phyloP scores from a whole-genome alignment of 345 rosid species.

The Eucalyptus sp. region DNA sequence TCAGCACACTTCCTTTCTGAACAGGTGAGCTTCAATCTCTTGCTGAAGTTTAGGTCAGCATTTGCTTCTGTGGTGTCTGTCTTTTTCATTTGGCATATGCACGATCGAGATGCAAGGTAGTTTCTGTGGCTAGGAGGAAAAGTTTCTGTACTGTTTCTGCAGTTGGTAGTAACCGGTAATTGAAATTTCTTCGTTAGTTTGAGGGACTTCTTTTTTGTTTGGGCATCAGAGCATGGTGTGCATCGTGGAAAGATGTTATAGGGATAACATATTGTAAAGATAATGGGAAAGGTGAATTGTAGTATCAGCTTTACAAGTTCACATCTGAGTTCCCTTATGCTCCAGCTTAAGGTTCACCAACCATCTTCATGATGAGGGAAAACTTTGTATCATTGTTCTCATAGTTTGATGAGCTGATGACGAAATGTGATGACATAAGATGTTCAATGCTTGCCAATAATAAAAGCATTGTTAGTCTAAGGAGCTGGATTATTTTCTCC shows the following conservation, averaged over 20 bases:
- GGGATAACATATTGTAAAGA: not conserved
- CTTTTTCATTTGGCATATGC: not conserved
- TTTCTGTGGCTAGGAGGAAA: not conserved
- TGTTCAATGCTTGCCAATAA: not conserved
- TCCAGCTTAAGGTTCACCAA: not conserved
- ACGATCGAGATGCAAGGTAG: not conserved
- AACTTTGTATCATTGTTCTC: not conserved
- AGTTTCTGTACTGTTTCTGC: not conserved
- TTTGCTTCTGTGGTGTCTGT: not conserved
- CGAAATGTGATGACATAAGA: not conserved
- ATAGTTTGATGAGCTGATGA: not conserved
- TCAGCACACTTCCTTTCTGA: constrained; percentile 96
- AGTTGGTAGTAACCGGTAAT: not conserved
- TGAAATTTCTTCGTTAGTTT: not conserved
- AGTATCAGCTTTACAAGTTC: not conserved
- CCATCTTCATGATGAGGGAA: not conserved
- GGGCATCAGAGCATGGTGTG: not conserved
- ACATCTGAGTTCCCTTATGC: no score
- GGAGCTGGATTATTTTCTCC: not conserved
- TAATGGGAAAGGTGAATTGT: not conserved
- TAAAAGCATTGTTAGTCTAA: not conserved
- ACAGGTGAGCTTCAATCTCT: constrained; percentile 47
- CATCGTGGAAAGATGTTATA: not conserved
- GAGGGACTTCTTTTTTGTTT: not conserved
- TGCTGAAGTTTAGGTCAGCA: not conserved